phyloP scores from a whole-genome alignment of 345 rosid genomes.

The Gossypium stocksii region DNA sequence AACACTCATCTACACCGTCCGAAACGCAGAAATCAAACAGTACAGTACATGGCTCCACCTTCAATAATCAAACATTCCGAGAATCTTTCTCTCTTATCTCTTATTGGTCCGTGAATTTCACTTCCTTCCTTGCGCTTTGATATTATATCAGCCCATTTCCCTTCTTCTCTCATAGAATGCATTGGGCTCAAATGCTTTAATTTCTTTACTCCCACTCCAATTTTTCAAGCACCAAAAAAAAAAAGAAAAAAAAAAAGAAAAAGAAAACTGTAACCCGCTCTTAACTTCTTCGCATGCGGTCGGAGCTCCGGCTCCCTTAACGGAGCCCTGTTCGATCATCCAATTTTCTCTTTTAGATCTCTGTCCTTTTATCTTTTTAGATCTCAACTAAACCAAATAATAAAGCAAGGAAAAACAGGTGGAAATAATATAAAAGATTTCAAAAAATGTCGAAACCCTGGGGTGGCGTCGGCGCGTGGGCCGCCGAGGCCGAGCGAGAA shows the following conservation, averaged over 20 bases:
- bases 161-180: too few species aligned
- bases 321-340: slow-evolving; percentile 14
- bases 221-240: not conserved
- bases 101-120: not conserved
- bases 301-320: slow-evolving; percentile 19
- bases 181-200: not conserved
- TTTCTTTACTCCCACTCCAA: not conserved
- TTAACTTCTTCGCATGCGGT: slow-evolving; percentile 11
- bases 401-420: not conserved
- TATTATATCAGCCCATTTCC: not conserved
- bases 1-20: too few species aligned
- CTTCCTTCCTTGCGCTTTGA: not conserved
- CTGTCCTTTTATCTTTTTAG: not conserved
- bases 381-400: not conserved
- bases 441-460: slow-evolving; percentile 15
- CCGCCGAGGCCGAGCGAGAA: slow-evolving; percentile 89
- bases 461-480: slow-evolving; percentile 75
- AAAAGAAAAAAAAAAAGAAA: not conserved
- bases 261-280: slow-evolving; percentile 7
- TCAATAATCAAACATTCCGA: too few species aligned
- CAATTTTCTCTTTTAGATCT: not conserved
- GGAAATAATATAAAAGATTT: not conserved
- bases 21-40: too few species aligned
- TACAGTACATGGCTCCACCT: too few species aligned
- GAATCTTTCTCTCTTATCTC: not conserved